Percentiles rank a stretch among this genome's conserved stretches.
phyloP scores from a whole-genome alignment of 1,284 basidiomycete genomes.

The Rhodotorula sp. region DNA sequence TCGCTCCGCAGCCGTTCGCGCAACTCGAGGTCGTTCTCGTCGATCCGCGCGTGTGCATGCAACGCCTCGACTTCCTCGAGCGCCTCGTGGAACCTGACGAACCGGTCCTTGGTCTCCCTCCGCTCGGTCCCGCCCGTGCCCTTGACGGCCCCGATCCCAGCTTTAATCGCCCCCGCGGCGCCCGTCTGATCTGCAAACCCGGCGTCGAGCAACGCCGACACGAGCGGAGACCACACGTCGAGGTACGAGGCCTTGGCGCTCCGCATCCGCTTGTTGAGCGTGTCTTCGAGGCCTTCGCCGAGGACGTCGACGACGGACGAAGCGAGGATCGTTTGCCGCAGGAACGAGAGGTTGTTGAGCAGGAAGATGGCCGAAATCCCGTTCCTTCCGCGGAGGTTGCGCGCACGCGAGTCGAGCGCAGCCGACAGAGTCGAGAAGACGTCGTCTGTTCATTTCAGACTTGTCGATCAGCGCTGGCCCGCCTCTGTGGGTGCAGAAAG shows the following conservation, averaged over 20 bases:
- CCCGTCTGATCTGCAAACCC: slow-evolving; percentile 41
- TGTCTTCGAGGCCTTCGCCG: slow-evolving; percentile 43
- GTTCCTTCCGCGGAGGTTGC: slow-evolving; percentile 24
- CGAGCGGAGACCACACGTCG: slow-evolving; percentile 46
- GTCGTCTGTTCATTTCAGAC: slow-evolving; percentile 30
- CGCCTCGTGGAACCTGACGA: slow-evolving; percentile 46
- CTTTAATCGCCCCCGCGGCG: slow-evolving; percentile 43
- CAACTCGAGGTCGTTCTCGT: slow-evolving; percentile 43
- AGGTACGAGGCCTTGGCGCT: slow-evolving; percentile 44
- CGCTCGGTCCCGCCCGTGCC: slow-evolving; percentile 40
- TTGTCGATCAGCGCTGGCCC: not conserved
- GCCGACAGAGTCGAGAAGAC: slow-evolving; percentile 39
- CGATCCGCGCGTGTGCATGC: slow-evolving; percentile 41
- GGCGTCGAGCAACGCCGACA: slow-evolving; percentile 46
- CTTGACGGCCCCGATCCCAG: slow-evolving; percentile 40
- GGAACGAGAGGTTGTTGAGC: slow-evolving; percentile 46
- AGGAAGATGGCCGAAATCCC: slow-evolving; percentile 45
- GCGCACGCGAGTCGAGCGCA: slow-evolving; percentile 40
- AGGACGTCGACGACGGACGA: slow-evolving; percentile 41
- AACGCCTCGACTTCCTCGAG: slow-evolving; percentile 45
- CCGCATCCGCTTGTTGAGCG: slow-evolving; percentile 45
- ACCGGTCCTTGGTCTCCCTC: slow-evolving; percentile 46
- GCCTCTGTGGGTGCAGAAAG: not conserved
- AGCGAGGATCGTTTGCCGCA: slow-evolving; percentile 44
- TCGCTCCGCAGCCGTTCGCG: slow-evolving; percentile 45